Base-by-base conservation (phyloP, 441 rosid genomes). In the Flueggea neowawraea region DNA sequence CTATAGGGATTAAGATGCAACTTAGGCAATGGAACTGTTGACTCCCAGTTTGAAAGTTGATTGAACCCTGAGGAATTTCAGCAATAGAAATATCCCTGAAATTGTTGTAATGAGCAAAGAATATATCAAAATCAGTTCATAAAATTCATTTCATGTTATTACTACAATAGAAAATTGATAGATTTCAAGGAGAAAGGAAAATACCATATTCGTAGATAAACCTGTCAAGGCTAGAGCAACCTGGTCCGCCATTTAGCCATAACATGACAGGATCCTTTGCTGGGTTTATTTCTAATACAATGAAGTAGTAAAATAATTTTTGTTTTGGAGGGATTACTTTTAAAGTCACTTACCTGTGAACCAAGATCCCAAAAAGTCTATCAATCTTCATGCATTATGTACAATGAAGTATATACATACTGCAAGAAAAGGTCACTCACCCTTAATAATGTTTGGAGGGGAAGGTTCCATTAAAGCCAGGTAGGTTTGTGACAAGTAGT, bases 381-480 rank as follows among this genome's bases (percentile, higher is more conserved):
- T 11, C 8, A 43, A 43, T 43, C 1, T 11, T 6, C 45, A 43
- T 43, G 12, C 12, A 43, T 11, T 43, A 22, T 22, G 28, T 22
- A 22, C 28, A 22, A 22, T 10, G 5, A 5, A 5, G 44, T 11
- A 43, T 6, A 11, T 4, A 1, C 45, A 43, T 14, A 48, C 12
- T 8, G 32, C 41, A 70, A 51, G 45, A 43, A 6, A 3, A 43
- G 12, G 3, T 6, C 10, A 6, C 45, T 43, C 10, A 91, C 95
- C 95, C 95, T 58, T 93, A 78, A 82, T 91, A 83, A 66, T 91
- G 95, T 54, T 91, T 84, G 15, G 97, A 91, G 69, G 90, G 90
- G 36, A 88, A 62, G 54, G 69, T 65, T 63, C 79, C 85, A 57
- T 68, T 61, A 69, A 88, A 86, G 15, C 95, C 93, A 55, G 93